Conservation (phyloP, 2,329 filamentous ascomycete species). For the Macrophomina phaseolina region DNA sequence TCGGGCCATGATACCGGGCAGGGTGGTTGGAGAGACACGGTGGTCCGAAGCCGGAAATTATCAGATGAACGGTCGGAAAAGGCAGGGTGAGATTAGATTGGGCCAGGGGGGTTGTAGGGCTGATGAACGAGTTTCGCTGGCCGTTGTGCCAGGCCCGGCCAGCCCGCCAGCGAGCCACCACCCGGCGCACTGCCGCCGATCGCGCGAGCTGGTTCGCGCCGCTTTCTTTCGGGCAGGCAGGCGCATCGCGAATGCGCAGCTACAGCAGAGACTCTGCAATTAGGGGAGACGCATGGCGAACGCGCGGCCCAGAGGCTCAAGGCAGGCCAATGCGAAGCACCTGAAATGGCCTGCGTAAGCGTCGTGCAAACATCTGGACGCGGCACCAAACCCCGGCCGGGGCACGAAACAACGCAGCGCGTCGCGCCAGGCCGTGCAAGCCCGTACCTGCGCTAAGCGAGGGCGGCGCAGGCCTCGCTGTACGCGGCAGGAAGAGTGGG, state of each 20-base stretch:
- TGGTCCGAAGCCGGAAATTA: conserved; percentile 23
- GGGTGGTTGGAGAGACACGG: not conserved
- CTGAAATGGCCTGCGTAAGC: conserved; percentile 13
- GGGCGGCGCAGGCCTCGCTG: not conserved
- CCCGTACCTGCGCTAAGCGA: conserved; percentile 15
- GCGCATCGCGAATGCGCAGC: not conserved
- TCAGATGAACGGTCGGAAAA: conserved; percentile 5
- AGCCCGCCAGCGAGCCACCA: conserved; percentile 7
- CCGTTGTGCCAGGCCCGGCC: not conserved
- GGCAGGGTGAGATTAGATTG: conserved; percentile 17
- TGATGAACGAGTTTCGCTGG: not conserved
- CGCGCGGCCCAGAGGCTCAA: not conserved
- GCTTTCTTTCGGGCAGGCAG: not conserved
- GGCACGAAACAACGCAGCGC: conserved; percentile 18
- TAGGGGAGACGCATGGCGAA: not conserved
- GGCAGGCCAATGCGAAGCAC: conserved; percentile 15
- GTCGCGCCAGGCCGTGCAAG: conserved; percentile 17
- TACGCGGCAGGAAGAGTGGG: conserved; percentile 6
- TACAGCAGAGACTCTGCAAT: not conserved
- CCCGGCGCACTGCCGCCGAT: not conserved
- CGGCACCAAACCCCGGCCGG: conserved; percentile 13
- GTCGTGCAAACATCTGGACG: conserved; percentile 10
- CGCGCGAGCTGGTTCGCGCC: not conserved
- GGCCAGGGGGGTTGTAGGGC: conserved; percentile 16
- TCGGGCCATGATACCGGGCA: not conserved